Evolutionary conservation across 2,329 filamentous ascomycete genomes (phyloP), one percentile per base, ranked within the genome.

Genomic region (Karstenula rhodostoma): DNA sequence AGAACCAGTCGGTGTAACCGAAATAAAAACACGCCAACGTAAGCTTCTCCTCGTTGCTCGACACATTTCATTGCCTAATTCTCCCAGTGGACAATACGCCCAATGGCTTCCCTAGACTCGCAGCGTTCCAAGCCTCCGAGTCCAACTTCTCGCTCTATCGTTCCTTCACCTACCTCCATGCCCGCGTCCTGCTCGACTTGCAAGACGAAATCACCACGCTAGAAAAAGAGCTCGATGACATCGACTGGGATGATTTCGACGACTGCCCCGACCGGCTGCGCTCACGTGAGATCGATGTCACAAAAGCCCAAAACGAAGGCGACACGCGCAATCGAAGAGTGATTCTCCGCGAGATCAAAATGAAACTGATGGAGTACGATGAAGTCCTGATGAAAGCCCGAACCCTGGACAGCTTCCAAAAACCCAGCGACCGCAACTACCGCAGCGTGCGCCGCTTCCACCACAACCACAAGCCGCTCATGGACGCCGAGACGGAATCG

Each of bases 121-220:
- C 79, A 4, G 72, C 75, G 0, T 80, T 81, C 55, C 75, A 79
- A 47, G 68, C 76, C 1, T 77, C 74, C 50, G 79, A 81, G 43
- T 61, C 71, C 10, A 79, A 78, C 52, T 80, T 81, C 56, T 67
- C 75, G 1, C 66, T 79, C 3, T 81, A 80, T 60, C 70, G 79
- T 4, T 73, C 72, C 4, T 81, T 80, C 55, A 67, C 65, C 43
- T 79, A 79, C 56, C 64, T 81, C 1, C 79, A 81, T 51, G 71
- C 74, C 7, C 77, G 79, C 4, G 59, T 80, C 1, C 61, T 80
- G 1, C 71, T 78, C 0, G 71, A 77, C 25, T 51, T 79, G 7
- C 79, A 81, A 62, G 73, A 76, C 47, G 74, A 80, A 35, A 74
- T 81, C 25, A 74, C 70, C 0, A 55, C 19, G 1, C 67, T 81